phyloP scores from a whole-genome alignment of 257 asterid genomes.

The Cynanchum wilfordii region DNA sequence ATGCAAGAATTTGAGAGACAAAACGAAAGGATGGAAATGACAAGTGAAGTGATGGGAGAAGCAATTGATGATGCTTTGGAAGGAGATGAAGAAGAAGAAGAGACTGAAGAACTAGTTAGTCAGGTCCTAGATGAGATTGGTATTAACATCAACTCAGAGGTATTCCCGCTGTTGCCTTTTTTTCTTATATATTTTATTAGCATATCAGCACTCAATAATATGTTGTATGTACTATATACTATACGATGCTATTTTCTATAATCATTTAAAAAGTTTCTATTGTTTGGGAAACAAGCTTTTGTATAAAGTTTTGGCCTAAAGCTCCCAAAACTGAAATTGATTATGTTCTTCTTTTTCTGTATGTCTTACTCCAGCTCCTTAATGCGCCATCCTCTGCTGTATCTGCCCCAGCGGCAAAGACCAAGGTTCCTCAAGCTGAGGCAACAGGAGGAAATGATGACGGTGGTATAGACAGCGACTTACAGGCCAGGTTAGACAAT shows the following conservation, averaged over 20 bases:
- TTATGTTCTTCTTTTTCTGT: neutral
- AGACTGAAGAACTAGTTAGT: conserved; percentile 86
- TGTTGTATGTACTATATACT: no score
- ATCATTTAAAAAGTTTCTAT: no score
- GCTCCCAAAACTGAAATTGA: neutral
- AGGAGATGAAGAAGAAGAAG: conserved; percentile 99
- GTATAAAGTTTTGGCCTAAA: no score
- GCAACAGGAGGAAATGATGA: conserved; percentile 76
- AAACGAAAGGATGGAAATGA: conserved; percentile 94
- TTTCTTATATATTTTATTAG: neutral
- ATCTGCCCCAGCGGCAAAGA: conserved; percentile 78
- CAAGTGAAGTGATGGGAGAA: conserved; percentile 94
- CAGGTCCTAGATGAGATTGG: conserved; percentile 99
- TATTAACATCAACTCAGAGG: conserved; percentile 84
- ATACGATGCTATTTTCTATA: no score
- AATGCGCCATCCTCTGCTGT: conserved; percentile 84
- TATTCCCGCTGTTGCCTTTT: conserved; percentile 19
- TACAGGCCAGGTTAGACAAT: conserved; percentile 97
- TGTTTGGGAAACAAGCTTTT: no score
- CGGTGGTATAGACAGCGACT: conserved; percentile 85
- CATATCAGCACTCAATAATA: neutral
- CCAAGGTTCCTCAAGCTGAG: conserved; percentile 88
- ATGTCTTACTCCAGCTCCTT: conserved; percentile 50
- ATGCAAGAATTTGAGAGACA: conserved; percentile 98
- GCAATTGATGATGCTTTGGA: conserved; percentile 98